Conservation (phyloP, 2,329 filamentous ascomycete genomes). For the Furcasterigmium furcatum region DNA sequence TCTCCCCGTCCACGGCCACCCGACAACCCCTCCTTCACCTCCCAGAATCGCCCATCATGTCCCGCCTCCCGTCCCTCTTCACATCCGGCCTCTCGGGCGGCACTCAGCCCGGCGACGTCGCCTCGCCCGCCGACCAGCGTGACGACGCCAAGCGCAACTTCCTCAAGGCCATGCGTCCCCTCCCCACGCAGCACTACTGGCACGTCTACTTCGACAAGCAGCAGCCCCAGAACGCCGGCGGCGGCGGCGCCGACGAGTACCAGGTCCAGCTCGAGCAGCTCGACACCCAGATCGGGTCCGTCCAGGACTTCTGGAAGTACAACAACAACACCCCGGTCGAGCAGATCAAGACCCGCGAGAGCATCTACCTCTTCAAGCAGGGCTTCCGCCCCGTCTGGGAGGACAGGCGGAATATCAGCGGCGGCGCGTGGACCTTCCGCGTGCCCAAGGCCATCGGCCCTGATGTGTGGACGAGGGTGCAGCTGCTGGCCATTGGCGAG, state of each 20-base stretch:
- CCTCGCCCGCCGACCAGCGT: constrained; percentile 69
- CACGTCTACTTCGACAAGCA: constrained; percentile 64
- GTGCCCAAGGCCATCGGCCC: constrained; percentile 72
- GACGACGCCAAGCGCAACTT: constrained; percentile 83
- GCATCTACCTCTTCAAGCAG: constrained; percentile 75
- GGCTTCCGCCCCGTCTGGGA: constrained; percentile 78
- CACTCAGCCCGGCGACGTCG: constrained; percentile 53
- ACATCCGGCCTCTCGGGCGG: constrained; percentile 62
- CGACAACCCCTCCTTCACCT: no score
- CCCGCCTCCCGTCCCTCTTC: constrained; percentile 54
- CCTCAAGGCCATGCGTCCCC: constrained; percentile 67
- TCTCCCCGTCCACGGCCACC: no score
- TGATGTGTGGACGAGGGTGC: constrained; percentile 78
- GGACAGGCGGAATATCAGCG: constrained; percentile 80
- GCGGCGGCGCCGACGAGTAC: constrained; percentile 39
- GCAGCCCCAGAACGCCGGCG: constrained; percentile 25
- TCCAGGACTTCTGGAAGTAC: constrained; percentile 83
- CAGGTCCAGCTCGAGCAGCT: constrained; percentile 58
- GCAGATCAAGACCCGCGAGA: constrained; percentile 73
- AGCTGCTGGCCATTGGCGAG: constrained; percentile 81
- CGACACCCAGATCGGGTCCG: constrained; percentile 66
- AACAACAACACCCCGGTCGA: constrained; percentile 78
- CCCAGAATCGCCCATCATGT: constrained; percentile 51
- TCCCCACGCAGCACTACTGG: constrained; percentile 80
- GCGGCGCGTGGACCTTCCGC: constrained; percentile 90